A percentile compares a stretch with the other conserved stretches of the same genome.
These are phyloP conservation scores for Spergularia marina DNA, from an alignment of 148 eudicot species.

Conservation along the genomic window DNA sequence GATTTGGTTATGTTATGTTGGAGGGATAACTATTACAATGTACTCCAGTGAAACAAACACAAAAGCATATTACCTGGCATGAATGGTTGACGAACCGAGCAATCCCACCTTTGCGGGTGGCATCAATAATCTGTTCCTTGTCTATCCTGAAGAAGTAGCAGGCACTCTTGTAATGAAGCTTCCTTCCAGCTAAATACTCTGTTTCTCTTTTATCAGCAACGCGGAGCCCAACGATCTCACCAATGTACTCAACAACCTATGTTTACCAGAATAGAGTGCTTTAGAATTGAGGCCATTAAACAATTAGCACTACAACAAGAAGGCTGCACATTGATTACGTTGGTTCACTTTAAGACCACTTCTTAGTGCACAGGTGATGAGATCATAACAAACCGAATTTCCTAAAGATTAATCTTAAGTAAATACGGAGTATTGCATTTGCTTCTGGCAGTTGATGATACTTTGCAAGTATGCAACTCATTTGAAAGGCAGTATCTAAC, in stretches of 20 bases:
- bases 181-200: slow-evolving; percentile 64
- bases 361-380: not conserved
- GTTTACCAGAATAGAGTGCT: not conserved
- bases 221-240: slow-evolving; percentile 75
- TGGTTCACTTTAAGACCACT: not conserved
- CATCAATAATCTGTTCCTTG: slow-evolving; percentile 77
- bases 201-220: slow-evolving; percentile 76
- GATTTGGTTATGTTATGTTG: too few species aligned
- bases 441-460: not conserved
- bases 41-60: not conserved
- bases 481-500: not conserved
- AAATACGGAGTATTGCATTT: not conserved
- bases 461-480: not conserved
- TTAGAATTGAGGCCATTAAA: not conserved
- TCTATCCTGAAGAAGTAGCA: slow-evolving; percentile 81
- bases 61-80: slow-evolving; percentile 49
- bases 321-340: not conserved
- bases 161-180: slow-evolving; percentile 65
- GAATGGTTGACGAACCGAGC: slow-evolving; percentile 89
- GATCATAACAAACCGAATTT: not conserved
- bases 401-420: not conserved
- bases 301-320: not conserved
- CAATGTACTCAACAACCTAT: slow-evolving; percentile 80
- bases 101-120: slow-evolving; percentile 76
- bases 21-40: too few species aligned